Evolutionary conservation across 2,329 filamentous ascomycete species (phyloP).

Genomic region (Davidsoniella eucalypti): DNA sequence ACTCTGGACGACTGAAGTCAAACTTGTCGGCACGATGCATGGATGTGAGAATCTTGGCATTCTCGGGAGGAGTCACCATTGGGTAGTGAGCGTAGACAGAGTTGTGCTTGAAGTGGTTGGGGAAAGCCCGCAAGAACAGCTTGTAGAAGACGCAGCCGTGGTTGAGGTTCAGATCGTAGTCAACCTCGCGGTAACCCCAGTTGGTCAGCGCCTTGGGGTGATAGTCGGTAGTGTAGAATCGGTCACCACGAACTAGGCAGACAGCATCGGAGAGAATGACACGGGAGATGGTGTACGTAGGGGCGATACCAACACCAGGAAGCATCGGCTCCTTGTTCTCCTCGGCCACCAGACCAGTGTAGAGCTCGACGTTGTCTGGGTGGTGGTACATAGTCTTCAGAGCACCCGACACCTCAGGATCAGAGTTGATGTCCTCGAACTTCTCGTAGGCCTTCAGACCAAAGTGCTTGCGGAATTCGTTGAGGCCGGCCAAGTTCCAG

Average conservation of each 20-base stretch:
- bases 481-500: slow-evolving; percentile 65
- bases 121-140: slow-evolving; percentile 59
- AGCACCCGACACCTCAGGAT: slow-evolving; percentile 50
- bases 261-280: slow-evolving; percentile 66
- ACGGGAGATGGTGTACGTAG: slow-evolving; percentile 60
- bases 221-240: slow-evolving; percentile 67
- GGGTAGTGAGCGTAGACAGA: slow-evolving; percentile 71
- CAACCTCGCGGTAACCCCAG: slow-evolving; percentile 65
- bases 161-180: slow-evolving; percentile 57
- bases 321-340: slow-evolving; percentile 58
- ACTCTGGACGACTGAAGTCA: slow-evolving; percentile 46
- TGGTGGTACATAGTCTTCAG: slow-evolving; percentile 57
- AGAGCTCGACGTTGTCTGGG: slow-evolving; percentile 65
- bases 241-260: slow-evolving; percentile 59
- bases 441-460: slow-evolving; percentile 57
- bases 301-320: slow-evolving; percentile 57
- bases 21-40: slow-evolving; percentile 53
- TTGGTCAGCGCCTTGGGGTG: slow-evolving; percentile 59
- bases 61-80: slow-evolving; percentile 55
- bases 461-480: slow-evolving; percentile 76
- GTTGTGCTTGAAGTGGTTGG: slow-evolving; percentile 59
- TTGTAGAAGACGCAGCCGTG: slow-evolving; percentile 79
- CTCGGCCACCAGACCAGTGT: slow-evolving; percentile 62
- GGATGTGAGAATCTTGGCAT: slow-evolving; percentile 50
- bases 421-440: slow-evolving; percentile 72